Base-by-base conservation (phyloP, 2,329 filamentous ascomycete species). In the Fusarium denticulatum region DNA sequence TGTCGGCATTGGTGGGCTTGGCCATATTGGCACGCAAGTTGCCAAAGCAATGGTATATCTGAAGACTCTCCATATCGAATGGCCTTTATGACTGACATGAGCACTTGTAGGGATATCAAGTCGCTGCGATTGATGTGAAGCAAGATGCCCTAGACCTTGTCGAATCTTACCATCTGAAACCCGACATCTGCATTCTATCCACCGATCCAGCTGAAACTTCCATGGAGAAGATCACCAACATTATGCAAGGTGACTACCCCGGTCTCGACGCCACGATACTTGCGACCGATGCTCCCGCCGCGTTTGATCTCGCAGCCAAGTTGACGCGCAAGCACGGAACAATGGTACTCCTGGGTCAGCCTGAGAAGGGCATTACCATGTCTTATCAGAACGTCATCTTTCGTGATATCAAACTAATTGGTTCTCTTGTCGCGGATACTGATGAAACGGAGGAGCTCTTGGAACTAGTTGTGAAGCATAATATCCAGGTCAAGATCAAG, bases 301-400 rank as follows among this genome's bases (percentile, higher is more conserved):
- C 67, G 4, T 68, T 69, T 9, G 67, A 63, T 1, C 15, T 69
- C 3, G 64, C 64, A 2, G 64, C 64, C 1, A 52, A 53, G 7
- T 14, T 68, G 2, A 64, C 67, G 15, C 64, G 58, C 12, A 69
- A 69, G 11, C 67, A 69, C 12, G 46, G 64, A 13, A 69, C 64
- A 4, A 69, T 69, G 52, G 58, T 69, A 4, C 59, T 56, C 3
- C 32, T 69, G 1, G 67, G 59, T 7, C 67, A 69, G 5, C 64
- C 67, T 13, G 67, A 69, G 4, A 49, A 59, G 2, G 52, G 59
- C 10, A 64, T 64, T 5, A 56, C 58, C 0, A 3, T 69, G 6
- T 59, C 67, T 7, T 59, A 69, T 20, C 52, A 47, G 3, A 64
- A 69, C 5, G n/a, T 46, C 2, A 69, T 70, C 1, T 70, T 64